Percentiles rank a stretch among this genome's conserved stretches.
Evolutionary conservation across 306 rosid genomes (phyloP).

Genomic region (Acacia crassicarpa): DNA sequence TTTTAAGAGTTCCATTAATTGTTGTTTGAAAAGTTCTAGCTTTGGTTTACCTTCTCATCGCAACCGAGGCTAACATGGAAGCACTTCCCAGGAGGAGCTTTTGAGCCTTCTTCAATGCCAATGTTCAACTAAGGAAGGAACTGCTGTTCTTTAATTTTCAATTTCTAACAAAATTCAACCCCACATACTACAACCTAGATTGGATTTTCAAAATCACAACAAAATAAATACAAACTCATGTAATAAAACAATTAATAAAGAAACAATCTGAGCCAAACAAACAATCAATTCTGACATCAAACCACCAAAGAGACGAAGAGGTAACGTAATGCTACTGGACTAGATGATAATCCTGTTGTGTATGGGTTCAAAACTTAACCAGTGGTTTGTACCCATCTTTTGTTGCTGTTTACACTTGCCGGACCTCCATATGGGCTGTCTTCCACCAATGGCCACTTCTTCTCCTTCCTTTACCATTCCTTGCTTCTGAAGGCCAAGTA

Average conservation of each 20-base stretch:
- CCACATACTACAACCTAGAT: not conserved
- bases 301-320: slow-evolving; percentile 18
- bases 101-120: too few relatives aligned
- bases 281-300: slow-evolving; percentile 27
- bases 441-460: slow-evolving; percentile 95
- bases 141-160: not conserved
- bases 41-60: too few relatives aligned
- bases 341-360: slow-evolving; percentile 13
- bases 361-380: slow-evolving; percentile 4
- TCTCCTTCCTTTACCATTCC: slow-evolving; percentile 97
- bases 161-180: slow-evolving; percentile 22
- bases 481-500: slow-evolving; percentile 67
- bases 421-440: slow-evolving; percentile 98
- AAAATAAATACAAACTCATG: not conserved
- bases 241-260: not conserved
- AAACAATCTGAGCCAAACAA: slow-evolving; percentile 23
- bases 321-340: not conserved
- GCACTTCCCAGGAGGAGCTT: too few relatives aligned
- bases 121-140: not conserved
- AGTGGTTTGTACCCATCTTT: slow-evolving; percentile 5
- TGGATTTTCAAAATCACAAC: not conserved
- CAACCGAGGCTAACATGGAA: too few relatives aligned
- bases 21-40: too few relatives aligned
- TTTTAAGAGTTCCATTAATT: too few relatives aligned
- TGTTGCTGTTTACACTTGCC: slow-evolving; percentile 49